A percentile compares a stretch with the other conserved stretches of the same genome.
These are phyloP conservation scores for Serpula lacrymans DNA, from an alignment of 768 basidiomycete genomes.

Conservation along the genomic window DNA sequence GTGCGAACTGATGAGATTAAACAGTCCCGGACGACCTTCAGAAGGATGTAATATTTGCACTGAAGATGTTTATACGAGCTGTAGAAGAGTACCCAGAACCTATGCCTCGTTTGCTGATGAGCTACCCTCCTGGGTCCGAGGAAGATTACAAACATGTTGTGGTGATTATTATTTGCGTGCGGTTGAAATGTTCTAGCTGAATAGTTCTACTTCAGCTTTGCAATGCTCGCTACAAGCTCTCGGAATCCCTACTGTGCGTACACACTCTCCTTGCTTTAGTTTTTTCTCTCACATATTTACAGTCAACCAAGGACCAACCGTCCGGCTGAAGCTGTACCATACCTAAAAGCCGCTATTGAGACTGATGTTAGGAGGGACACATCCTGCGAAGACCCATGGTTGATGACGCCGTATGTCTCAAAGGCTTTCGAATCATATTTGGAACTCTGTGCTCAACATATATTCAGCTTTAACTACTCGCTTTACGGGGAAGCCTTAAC, in stretches of 20 bases:
- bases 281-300: background rate
- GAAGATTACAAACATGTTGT: no score
- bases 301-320: slow-evolving; percentile 6
- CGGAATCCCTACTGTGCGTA: slow-evolving; percentile 3
- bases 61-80: slow-evolving; percentile 15
- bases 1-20: background rate
- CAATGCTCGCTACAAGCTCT: slow-evolving; percentile 4
- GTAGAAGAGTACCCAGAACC: slow-evolving; percentile 16
- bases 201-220: slow-evolving; percentile 1
- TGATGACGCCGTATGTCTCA: background rate
- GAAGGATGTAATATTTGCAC: slow-evolving; percentile 14
- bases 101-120: no score
- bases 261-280: background rate
- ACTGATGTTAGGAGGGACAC: background rate
- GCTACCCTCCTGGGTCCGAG: no score
- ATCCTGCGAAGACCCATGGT: background rate
- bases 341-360: slow-evolving; percentile 3
- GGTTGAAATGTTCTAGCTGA: no score
- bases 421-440: slow-evolving; percentile 3
- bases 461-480: background rate
- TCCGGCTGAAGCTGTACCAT: slow-evolving; percentile 5
- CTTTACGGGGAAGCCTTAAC: slow-evolving; percentile 7
- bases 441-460: background rate
- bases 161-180: no score
- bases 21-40: slow-evolving; percentile 17